These are phyloP conservation scores for Colletotrichum sidae DNA, from an alignment of 2,329 filamentous ascomycete species.

Conservation along the genomic window DNA sequence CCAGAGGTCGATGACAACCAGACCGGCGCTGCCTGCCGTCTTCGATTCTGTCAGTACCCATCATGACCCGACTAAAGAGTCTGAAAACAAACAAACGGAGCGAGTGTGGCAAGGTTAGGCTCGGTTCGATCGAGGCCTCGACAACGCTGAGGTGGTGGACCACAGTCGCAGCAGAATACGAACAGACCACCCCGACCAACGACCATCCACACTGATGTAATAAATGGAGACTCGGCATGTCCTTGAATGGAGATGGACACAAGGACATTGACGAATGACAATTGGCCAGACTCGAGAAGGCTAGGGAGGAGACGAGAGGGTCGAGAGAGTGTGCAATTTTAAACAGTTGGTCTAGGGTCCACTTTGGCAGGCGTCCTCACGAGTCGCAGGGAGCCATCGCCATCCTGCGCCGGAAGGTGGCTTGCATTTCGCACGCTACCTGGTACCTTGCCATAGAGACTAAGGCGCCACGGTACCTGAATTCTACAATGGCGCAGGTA, in stretches of 20 bases:
- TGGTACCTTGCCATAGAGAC: too few species aligned
- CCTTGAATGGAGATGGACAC: slow-evolving; percentile 21
- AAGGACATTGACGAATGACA: slow-evolving; percentile 10
- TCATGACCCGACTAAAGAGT: background rate
- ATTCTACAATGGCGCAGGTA: background rate
- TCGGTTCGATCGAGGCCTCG: slow-evolving; percentile 22
- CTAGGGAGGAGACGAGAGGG: background rate
- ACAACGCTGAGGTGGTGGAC: slow-evolving; percentile 12
- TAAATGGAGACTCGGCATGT: slow-evolving; percentile 16
- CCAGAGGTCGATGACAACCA: background rate
- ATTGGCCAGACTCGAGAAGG: slow-evolving; percentile 1
- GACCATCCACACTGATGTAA: slow-evolving; percentile 34
- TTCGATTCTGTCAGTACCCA: background rate
- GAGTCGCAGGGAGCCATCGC: slow-evolving; percentile 19
- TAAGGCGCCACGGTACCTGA: background rate
- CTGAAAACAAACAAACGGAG: slow-evolving; percentile 18
- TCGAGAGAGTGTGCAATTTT: slow-evolving; percentile 28
- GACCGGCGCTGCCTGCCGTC: background rate
- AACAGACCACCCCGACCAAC: slow-evolving; percentile 34
- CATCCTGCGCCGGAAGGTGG: background rate
- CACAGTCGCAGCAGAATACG: slow-evolving; percentile 19
- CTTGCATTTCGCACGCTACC: background rate
- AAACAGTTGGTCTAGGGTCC: slow-evolving; percentile 26
- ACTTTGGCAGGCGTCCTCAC: slow-evolving; percentile 26
- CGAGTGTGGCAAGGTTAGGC: slow-evolving; percentile 26